A percentile compares a stretch with the other conserved stretches of the same genome.
Evolutionary conservation across 371 early-diverging fungal species (phyloP).

Genomic region (Mucor sp.): DNA sequence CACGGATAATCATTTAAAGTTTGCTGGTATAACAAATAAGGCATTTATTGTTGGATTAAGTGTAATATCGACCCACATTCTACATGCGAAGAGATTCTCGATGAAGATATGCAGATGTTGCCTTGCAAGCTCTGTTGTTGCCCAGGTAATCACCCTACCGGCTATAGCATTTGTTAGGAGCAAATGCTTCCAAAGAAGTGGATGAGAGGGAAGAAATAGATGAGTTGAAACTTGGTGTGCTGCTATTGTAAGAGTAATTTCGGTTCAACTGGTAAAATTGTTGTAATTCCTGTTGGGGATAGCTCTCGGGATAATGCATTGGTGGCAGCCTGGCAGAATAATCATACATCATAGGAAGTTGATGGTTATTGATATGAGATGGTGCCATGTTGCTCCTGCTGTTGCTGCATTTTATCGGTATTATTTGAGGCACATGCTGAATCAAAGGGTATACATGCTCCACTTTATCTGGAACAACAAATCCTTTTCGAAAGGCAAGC

Average conservation of each 20-base stretch:
- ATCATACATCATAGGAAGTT: not conserved
- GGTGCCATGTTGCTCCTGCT: not conserved
- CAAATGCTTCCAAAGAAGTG: not conserved
- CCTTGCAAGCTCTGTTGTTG: no score
- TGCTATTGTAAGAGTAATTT: not conserved
- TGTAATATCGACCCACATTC: no score
- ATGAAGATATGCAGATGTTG: no score
- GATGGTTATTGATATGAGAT: not conserved
- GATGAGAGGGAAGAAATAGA: not conserved
- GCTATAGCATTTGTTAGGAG: not conserved
- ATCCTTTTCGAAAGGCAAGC: constrained; percentile 1
- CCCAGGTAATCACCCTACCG: no score
- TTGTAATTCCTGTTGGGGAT: not conserved
- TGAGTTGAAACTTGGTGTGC: not conserved
- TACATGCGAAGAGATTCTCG: no score
- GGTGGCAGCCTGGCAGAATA: not conserved
- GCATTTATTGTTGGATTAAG: no score
- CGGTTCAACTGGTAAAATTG: not conserved
- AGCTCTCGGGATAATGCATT: not conserved
- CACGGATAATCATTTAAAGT: no score
- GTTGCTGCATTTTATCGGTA: not conserved
- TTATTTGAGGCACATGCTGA: not conserved
- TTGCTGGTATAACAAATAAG: no score
- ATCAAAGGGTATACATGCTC: not conserved
- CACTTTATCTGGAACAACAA: not conserved